Evolutionary conservation across 2,329 filamentous ascomycete genomes (phyloP), one percentile per base, ranked within the genome.

Genomic region (Diaporthe longicolla): DNA sequence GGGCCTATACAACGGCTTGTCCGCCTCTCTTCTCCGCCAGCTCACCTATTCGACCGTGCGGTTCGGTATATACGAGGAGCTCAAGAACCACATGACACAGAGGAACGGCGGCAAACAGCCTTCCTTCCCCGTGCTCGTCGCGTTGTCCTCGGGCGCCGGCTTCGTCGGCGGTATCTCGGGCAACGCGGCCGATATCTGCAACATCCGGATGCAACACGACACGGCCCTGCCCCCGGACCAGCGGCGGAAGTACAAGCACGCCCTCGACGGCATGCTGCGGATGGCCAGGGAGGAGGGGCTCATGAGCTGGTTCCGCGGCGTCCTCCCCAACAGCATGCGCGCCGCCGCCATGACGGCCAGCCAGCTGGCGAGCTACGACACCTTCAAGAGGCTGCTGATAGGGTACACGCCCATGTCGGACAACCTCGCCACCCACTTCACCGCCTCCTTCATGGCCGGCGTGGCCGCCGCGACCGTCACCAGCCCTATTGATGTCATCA

Each of bases 191-290:
- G 97, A 99, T 82, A 95, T 99, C 45, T 88, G 98, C 80, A 99
- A 99, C 84, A 97, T 99, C 66, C 94, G 97, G 77, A 99, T 99
- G 97, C 97, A 99, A 85, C 94, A 97, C 84, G 97, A 93, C 80
- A 92, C 94, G 3, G 91, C 95, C 0, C 90, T 98, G 1, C 93
- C 95, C 0, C 80, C 85, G 0, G 88, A 89, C 7, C 87, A 97
- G 80, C 91, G 94, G 63, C 90, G 96, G 73, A 97, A 97, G 83
- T 99, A 99, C 86, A 93, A 91, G 76, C 90, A 98, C 82, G 97
- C 95, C 4, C 83, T 98, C 63, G 93, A 98, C 81, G 97, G 97
- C 37, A 87, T 98, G 79, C 85, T 93, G 35, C 92, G 94, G 77
- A 98, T 98, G 94, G 89, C 92, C n/a, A 90, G 93, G 72, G 91